phyloP scores from a whole-genome alignment of 2,329 filamentous ascomycete species.

The Fusarium cyanostomum region DNA sequence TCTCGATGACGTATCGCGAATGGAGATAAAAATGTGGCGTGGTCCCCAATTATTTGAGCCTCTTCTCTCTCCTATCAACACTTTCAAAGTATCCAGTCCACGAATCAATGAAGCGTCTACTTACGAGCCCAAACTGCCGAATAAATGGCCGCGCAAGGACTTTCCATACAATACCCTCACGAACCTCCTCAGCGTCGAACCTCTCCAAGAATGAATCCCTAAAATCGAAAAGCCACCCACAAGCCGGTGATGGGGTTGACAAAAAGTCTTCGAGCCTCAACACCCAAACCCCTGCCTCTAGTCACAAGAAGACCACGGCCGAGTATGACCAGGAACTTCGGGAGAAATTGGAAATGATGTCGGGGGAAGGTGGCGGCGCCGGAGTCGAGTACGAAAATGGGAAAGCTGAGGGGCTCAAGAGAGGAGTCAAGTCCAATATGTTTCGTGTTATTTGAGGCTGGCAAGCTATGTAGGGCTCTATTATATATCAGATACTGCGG shows the following conservation, averaged over 20 bases:
- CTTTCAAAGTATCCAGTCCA: rapidly evolving
- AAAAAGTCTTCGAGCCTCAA: not conserved
- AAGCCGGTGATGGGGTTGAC: too few relatives aligned
- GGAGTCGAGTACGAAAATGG: conserved; percentile 82
- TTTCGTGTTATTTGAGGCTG: conserved; percentile 69
- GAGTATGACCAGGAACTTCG: conserved; percentile 74
- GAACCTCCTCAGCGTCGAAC: not conserved
- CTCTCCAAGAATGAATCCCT: not conserved
- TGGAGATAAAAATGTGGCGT: not conserved
- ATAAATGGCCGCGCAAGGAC: rapidly evolving
- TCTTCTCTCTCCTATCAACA: not conserved
- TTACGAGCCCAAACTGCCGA: not conserved
- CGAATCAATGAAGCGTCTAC: conserved; percentile 3
- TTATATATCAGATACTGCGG: too few relatives aligned
- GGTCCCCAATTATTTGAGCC: not conserved
- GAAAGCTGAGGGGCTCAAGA: conserved; percentile 75
- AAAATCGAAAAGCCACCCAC: not conserved
- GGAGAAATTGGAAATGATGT: conserved; percentile 70
- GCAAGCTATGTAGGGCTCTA: too few relatives aligned
- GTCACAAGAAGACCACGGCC: conserved; percentile 61
- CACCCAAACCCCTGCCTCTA: not conserved
- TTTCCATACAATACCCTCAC: not conserved
- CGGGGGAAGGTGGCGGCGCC: conserved; percentile 75
- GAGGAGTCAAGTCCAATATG: conserved; percentile 80
- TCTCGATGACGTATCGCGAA: conserved; percentile 25